A percentile compares a stretch with the other conserved stretches of the same genome.
Evolutionary conservation across 2,329 filamentous ascomycete genomes (phyloP).

Genomic region (Pseudogymnoascus verrucosus): DNA sequence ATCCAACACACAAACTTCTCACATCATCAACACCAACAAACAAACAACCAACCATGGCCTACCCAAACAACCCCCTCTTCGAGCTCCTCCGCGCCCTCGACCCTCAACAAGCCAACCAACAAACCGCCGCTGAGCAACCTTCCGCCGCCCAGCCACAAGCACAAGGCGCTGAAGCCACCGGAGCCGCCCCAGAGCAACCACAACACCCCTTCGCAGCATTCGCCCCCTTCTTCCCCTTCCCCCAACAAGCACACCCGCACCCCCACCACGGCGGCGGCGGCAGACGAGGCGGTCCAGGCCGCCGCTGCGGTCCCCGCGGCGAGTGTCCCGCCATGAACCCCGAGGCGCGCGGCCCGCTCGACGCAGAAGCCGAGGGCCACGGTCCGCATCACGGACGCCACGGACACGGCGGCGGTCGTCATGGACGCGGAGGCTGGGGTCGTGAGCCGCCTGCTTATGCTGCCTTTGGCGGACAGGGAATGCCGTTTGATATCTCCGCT

Average conservation of each 20-base stretch:
- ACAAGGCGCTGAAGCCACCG: background rate
- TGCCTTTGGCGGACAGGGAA: slow-evolving; percentile 15
- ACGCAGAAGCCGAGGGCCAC: background rate
- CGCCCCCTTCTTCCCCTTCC: background rate
- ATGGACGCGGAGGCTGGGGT: background rate
- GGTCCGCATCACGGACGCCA: background rate
- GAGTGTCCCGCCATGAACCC: too few species aligned
- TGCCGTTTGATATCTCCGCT: slow-evolving; percentile 22
- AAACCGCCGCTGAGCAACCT: background rate
- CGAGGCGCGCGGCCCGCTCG: background rate
- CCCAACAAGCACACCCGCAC: background rate
- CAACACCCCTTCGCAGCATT: background rate
- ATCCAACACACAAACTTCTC: background rate
- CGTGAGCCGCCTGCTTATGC: slow-evolving; percentile 19
- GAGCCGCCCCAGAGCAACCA: background rate
- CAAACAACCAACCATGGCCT: background rate
- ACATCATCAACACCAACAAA: background rate
- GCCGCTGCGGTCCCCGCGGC: background rate
- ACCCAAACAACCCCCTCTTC: slow-evolving; percentile 3
- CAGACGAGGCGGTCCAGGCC: background rate
- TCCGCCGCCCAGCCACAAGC: background rate
- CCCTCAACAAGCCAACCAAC: background rate
- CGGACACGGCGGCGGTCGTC: background rate
- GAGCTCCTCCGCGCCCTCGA: background rate
- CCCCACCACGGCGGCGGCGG: background rate